Conservation (phyloP, 352 stramenopile species). For the Globisporangium paroecandrum region DNA sequence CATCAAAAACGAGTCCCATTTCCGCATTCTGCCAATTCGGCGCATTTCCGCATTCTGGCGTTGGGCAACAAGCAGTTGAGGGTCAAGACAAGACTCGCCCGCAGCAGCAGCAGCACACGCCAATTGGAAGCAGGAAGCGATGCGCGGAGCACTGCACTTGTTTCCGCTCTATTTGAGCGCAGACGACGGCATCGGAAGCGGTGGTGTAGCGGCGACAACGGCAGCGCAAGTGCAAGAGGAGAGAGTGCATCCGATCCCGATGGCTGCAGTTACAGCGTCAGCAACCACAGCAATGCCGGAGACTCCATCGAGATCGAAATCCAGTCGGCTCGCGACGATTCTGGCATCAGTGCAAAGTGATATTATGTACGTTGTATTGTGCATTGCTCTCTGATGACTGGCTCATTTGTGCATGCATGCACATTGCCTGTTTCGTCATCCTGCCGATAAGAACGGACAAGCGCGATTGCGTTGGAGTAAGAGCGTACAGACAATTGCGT, state of each 20-base stretch:
- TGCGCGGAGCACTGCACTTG: constrained; percentile 54
- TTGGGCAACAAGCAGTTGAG: constrained; percentile 7
- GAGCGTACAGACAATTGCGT: background rate
- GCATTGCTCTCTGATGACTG: background rate
- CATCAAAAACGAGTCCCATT: constrained; percentile 11
- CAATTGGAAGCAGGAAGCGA: constrained; percentile 17
- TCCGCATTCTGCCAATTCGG: constrained; percentile 15
- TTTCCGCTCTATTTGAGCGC: constrained; percentile 49
- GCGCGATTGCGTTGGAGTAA: background rate
- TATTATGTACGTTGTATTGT: constrained; percentile 31
- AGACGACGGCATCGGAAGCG: constrained; percentile 10
- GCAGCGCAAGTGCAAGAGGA: constrained; percentile 24
- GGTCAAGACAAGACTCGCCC: background rate
- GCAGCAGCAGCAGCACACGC: background rate
- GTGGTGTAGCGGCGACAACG: constrained; percentile 16
- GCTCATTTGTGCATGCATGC: background rate
- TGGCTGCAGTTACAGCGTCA: background rate
- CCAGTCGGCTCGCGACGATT: constrained; percentile 37
- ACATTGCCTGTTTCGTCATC: background rate
- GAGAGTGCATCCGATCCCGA: constrained; percentile 10
- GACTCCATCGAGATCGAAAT: background rate
- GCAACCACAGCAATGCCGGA: constrained; percentile 1
- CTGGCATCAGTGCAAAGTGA: constrained; percentile 31
- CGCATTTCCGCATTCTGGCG: constrained; percentile 16
- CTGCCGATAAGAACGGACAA: background rate